Conservation (phyloP, 192 early-diverging fungal species). For the Phycomyces nitens region DNA sequence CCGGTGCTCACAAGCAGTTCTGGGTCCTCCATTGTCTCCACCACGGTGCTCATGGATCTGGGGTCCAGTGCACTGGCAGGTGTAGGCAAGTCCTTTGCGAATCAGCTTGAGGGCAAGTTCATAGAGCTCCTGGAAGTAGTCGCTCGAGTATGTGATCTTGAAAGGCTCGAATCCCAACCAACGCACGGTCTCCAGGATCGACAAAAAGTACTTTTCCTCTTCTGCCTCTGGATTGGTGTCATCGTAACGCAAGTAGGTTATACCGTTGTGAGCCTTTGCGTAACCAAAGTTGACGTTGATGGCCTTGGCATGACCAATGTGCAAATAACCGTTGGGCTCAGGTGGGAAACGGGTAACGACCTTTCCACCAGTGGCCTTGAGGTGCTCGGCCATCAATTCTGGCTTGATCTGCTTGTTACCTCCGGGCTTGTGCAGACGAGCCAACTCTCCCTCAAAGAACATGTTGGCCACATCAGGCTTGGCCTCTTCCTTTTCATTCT, state of each 20-base stretch:
- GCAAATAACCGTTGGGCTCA: constrained; percentile 98
- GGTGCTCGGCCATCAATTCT: constrained; percentile 84
- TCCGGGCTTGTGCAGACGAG: constrained; percentile 90
- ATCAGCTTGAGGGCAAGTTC: constrained; percentile 93
- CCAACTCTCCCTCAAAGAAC: constrained; percentile 92
- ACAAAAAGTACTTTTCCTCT: constrained; percentile 91
- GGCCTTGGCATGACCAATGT: constrained; percentile 99
- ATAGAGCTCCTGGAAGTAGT: constrained; percentile 95
- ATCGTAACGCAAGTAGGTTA: constrained; percentile 80
- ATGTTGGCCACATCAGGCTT: constrained; percentile 46
- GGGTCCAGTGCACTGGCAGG: constrained; percentile 94
- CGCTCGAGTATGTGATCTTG: constrained; percentile 93
- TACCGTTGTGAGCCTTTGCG: constrained; percentile 83
- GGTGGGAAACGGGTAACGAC: constrained; percentile 99
- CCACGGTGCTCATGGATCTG: constrained; percentile 91
- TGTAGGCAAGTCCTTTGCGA: constrained; percentile 66
- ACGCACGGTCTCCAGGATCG: constrained; percentile 88
- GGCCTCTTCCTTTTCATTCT: constrained; percentile 22
- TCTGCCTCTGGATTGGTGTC: constrained; percentile 79
- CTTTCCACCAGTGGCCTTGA: constrained; percentile 83
- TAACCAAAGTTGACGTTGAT: constrained; percentile 99
- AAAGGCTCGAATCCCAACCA: constrained; percentile 97
- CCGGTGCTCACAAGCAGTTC: constrained; percentile 87
- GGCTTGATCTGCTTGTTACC: constrained; percentile 95
- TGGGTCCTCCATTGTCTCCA: constrained; percentile 81